Evolutionary conservation across 164 flowering plant genomes (phyloP).

Genomic region (Sextonia rubra): DNA sequence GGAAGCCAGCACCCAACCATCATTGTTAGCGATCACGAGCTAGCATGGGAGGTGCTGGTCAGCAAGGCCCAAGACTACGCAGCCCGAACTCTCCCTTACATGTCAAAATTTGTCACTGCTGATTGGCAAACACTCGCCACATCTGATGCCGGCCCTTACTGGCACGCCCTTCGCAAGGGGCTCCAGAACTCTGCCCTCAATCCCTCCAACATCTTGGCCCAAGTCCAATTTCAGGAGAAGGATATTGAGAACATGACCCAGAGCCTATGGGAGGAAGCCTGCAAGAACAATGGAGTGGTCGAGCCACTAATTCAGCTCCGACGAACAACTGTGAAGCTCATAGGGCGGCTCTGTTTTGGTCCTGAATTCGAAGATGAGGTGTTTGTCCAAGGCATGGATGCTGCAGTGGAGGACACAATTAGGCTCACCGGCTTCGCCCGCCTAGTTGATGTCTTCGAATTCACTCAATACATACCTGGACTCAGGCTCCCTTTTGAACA

Average conservation of each 20-base stretch:
- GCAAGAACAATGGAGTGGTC: background rate
- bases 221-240: background rate
- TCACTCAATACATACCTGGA: slow-evolving; percentile 11
- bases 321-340: slow-evolving; percentile 1
- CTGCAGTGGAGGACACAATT: slow-evolving; percentile 9
- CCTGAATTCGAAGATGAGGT: background rate
- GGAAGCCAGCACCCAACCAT: slow-evolving; percentile 6
- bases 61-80: slow-evolving; percentile 8
- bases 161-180: slow-evolving; percentile 8
- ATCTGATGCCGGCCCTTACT: slow-evolving; percentile 3
- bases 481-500: slow-evolving; percentile 3
- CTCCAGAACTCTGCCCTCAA: slow-evolving; percentile 3
- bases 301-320: slow-evolving; percentile 7
- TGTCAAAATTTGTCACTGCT: background rate
- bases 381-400: slow-evolving; percentile 10
- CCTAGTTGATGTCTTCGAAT: slow-evolving; percentile 9
- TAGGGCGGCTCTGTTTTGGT: slow-evolving; percentile 10
- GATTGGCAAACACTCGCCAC: background rate
- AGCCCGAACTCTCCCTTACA: background rate
- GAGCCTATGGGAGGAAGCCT: background rate
- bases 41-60: slow-evolving; percentile 14
- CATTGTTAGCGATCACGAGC: slow-evolving; percentile 7
- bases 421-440: slow-evolving; percentile 7
- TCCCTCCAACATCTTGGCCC: slow-evolving; percentile 3
- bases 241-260: background rate